These are phyloP conservation scores for Plenodomus biglobosus DNA, from an alignment of 2,329 filamentous ascomycete species.

Conservation along the genomic window DNA sequence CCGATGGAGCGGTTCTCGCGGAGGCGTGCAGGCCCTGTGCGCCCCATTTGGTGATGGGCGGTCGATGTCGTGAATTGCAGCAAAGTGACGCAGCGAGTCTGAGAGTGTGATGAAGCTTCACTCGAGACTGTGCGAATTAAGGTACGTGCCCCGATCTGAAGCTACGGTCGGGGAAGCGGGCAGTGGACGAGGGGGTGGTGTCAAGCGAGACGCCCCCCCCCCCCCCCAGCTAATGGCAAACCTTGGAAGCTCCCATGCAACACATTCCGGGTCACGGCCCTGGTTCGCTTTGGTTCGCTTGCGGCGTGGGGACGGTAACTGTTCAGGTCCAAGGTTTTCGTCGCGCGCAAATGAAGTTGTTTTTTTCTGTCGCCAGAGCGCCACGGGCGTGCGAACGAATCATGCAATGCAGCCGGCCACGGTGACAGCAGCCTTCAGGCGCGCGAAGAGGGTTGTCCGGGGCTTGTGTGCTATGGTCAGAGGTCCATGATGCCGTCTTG, in stretches of 20 bases:
- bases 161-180: slow-evolving; percentile 36
- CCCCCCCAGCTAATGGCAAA: slow-evolving; percentile 20
- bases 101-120: too few relatives aligned
- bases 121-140: slow-evolving; percentile 9
- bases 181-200: slow-evolving; percentile 16
- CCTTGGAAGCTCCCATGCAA: slow-evolving; percentile 8
- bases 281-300: slow-evolving; percentile 31
- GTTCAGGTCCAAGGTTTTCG: slow-evolving; percentile 15
- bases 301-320: slow-evolving; percentile 27
- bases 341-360: slow-evolving; percentile 26
- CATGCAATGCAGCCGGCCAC: slow-evolving; percentile 28
- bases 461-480: slow-evolving; percentile 26
- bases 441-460: slow-evolving; percentile 23
- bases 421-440: slow-evolving; percentile 32
- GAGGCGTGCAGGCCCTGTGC: slow-evolving; percentile 25
- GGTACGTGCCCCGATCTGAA: slow-evolving; percentile 4
- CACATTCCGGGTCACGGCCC: slow-evolving; percentile 3
- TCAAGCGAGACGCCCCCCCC: slow-evolving; percentile 31
- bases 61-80: slow-evolving; percentile 18
- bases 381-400: slow-evolving; percentile 33
- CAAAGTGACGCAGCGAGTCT: slow-evolving; percentile 24
- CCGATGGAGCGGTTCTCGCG: slow-evolving; percentile 33
- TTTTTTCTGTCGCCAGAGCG: slow-evolving; percentile 33
- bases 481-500: slow-evolving; percentile 21
- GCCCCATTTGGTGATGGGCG: slow-evolving; percentile 16